phyloP scores from a whole-genome alignment of 495 filamentous ascomycete species.

The Cairneyella variabilis region DNA sequence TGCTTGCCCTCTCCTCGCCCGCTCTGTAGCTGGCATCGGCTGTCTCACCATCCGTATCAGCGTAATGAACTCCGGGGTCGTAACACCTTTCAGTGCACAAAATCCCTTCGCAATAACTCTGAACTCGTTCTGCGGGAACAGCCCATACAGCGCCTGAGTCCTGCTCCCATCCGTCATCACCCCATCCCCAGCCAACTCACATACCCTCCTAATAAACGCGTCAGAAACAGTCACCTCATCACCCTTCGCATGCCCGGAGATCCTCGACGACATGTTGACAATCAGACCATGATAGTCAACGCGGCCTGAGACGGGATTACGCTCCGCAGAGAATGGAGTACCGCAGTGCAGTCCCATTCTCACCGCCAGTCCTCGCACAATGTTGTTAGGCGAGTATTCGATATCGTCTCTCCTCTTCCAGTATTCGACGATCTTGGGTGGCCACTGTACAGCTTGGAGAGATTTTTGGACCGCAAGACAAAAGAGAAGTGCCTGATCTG shows the following conservation, averaged over 20 bases:
- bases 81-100: neutral
- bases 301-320: neutral
- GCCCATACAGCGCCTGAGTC: neutral
- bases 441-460: neutral
- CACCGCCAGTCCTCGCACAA: neutral
- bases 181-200: neutral
- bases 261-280: conserved; percentile 1
- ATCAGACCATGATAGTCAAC: conserved; percentile 6
- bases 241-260: neutral
- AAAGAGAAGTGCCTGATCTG: conserved; percentile 1
- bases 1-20: too few relatives aligned
- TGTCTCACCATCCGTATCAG: neutral
- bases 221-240: conserved; percentile 14
- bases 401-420: neutral
- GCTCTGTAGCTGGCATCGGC: too few relatives aligned
- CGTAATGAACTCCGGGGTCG: neutral
- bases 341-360: conserved; percentile 15
- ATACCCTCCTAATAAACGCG: conserved; percentile 2
- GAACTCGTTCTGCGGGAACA: neutral
- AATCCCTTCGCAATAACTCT: neutral
- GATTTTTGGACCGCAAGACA: neutral
- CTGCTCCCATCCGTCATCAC: neutral
- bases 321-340: neutral
- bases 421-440: neutral
- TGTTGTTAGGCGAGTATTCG: neutral